Evolutionary conservation across 495 filamentous ascomycete genomes (phyloP), one percentile per base, ranked within the genome.

Genomic region (Antarctomyces pellizariae): DNA sequence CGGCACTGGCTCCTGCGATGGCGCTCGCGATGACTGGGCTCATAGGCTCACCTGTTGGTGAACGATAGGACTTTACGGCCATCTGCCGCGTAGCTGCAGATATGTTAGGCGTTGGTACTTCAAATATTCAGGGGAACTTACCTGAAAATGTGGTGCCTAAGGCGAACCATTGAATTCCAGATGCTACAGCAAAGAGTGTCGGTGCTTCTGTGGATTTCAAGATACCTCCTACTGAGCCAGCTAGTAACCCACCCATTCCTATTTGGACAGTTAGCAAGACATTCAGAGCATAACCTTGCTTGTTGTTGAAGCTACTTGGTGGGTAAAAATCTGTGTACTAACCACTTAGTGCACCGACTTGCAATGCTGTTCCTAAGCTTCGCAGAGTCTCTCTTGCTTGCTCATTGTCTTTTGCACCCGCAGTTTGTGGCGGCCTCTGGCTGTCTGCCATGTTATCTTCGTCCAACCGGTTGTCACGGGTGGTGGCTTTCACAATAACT

Each of bases 111-210:
- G 35, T 50, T 49, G 36, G 46, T 52, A 35, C 49, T 47, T 14
- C 25, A 30, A 27, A 18, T 9, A 20, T 19, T 2, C 27, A 24
- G 28, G 26, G 18, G 25, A 20, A 49, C 50, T 38, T 49, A 89
- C 76, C 74, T 56, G 64, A 77, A 45, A 71, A 97, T 10, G 67
- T 70, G 23, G 58, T 63, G 16, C 79, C 78, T 23, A 89, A 61
- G 20, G 57, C 50, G 49, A 73, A 75, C 62, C 74, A 91, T 49
- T 91, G 80, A 21, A 75, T 52, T 18, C 75, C 72, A 16, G 69
- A 65, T 29, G 67, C 62, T 18, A 70, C 24, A 3, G 78, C 67
- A 50, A 82, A 86, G 3, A 90, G 46, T 5, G 61, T 57, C 20
- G 72, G 67, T 10, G 55, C 50, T 3, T 52, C 61, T 13, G n/a